These are phyloP conservation scores for Phaffia rhodozyma DNA, from an alignment of 1,284 basidiomycete genomes.

Conservation along the genomic window DNA sequence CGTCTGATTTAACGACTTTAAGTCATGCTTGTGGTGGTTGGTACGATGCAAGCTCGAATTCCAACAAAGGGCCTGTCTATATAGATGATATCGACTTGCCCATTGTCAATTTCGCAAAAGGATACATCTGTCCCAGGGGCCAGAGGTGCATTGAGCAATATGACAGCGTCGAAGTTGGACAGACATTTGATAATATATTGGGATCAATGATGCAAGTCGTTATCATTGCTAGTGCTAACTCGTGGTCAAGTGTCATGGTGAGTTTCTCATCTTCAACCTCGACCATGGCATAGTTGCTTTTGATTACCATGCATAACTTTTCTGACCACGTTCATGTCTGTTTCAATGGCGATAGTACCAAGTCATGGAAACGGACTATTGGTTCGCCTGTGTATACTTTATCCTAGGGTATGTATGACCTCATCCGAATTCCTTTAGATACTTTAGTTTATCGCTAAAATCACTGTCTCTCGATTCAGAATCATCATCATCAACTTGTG, in stretches of 20 bases:
- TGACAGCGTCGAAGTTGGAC: constrained; percentile 39
- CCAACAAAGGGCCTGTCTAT: constrained; percentile 18
- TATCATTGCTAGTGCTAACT: constrained; percentile 66
- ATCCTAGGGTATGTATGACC: constrained; percentile 44
- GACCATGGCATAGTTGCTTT: constrained; percentile 36
- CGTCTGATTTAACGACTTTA: constrained; percentile 30
- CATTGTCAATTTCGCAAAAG: constrained; percentile 43
- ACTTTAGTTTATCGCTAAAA: background rate
- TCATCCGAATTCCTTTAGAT: constrained; percentile 26
- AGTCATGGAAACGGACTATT: constrained; percentile 86
- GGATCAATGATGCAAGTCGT: constrained; percentile 70
- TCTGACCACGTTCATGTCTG: background rate
- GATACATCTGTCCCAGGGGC: constrained; percentile 68
- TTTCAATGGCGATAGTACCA: constrained; percentile 57
- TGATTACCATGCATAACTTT: constrained; percentile 31
- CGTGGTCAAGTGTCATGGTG: background rate
- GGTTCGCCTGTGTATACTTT: constrained; percentile 76
- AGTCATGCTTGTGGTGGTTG: constrained; percentile 65
- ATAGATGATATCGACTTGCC: constrained; percentile 32
- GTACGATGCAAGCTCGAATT: constrained; percentile 48
- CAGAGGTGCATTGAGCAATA: constrained; percentile 50
- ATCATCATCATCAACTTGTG: constrained; percentile 81
- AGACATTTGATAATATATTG: constrained; percentile 87
- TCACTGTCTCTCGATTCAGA: background rate
- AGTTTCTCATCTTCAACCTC: background rate